phyloP scores from a whole-genome alignment of 768 basidiomycete genomes.

The Lentinula guzmanii region DNA sequence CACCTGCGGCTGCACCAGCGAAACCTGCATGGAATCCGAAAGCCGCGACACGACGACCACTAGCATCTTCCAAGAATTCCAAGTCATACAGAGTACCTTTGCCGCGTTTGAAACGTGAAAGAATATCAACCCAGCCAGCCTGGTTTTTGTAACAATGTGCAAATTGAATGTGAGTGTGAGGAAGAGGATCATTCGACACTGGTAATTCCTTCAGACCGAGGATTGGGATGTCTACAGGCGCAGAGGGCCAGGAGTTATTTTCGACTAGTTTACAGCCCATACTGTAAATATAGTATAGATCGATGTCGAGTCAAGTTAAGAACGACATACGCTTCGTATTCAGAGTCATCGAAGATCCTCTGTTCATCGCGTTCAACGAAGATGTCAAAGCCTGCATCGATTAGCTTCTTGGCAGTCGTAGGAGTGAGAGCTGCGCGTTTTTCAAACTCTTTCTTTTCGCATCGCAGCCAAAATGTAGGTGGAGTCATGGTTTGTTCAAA shows the following conservation, averaged over 20 bases:
- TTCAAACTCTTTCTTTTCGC: slow-evolving; percentile 96
- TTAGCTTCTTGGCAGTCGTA: slow-evolving; percentile 79
- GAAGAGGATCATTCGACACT: slow-evolving; percentile 72
- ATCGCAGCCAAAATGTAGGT: slow-evolving; percentile 81
- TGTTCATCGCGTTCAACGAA: slow-evolving; percentile 90
- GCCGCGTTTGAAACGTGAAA: slow-evolving; percentile 81
- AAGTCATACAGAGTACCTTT: slow-evolving; percentile 88
- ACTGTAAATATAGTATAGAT: slow-evolving; percentile 31
- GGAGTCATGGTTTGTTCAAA: slow-evolving; percentile 35
- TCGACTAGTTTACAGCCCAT: slow-evolving; percentile 85
- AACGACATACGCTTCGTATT: slow-evolving; percentile 81
- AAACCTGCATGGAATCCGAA: slow-evolving; percentile 99
- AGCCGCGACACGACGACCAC: slow-evolving; percentile 88
- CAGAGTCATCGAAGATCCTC: slow-evolving; percentile 88
- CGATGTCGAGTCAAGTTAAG: not conserved
- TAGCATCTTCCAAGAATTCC: slow-evolving; percentile 86
- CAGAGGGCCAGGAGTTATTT: slow-evolving; percentile 85
- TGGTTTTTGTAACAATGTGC: slow-evolving; percentile 98
- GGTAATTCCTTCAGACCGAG: slow-evolving; percentile 97
- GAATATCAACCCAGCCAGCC: slow-evolving; percentile 83
- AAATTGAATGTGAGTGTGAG: slow-evolving; percentile 96
- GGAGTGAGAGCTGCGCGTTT: slow-evolving; percentile 91
- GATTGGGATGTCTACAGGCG: slow-evolving; percentile 71
- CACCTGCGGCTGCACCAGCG: slow-evolving; percentile 92
- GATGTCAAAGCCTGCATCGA: slow-evolving; percentile 87